These are phyloP conservation scores for Fusarium torreyae DNA, from an alignment of 2,329 filamentous ascomycete species.

Conservation along the genomic window DNA sequence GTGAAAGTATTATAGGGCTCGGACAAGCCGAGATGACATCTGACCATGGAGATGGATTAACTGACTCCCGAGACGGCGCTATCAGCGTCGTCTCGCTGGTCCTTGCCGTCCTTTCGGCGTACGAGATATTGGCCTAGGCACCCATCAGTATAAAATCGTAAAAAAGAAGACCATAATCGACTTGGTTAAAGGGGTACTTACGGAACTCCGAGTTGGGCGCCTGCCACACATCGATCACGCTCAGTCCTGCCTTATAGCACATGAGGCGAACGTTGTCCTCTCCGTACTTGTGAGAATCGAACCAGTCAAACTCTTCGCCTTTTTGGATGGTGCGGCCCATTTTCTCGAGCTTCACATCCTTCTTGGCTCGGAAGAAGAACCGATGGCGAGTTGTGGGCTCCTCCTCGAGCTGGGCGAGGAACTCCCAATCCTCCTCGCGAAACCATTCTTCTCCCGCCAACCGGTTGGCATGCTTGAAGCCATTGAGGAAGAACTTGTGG, in stretches of 20 bases:
- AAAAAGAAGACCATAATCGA: slow-evolving; percentile 2
- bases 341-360: slow-evolving; percentile 50
- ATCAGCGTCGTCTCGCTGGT: slow-evolving; percentile 56
- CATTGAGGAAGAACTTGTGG: slow-evolving; percentile 57
- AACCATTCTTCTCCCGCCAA: slow-evolving; percentile 55
- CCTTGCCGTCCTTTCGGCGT: slow-evolving; percentile 50
- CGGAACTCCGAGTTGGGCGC: slow-evolving; percentile 58
- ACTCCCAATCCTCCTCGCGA: slow-evolving; percentile 57
- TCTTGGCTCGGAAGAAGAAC: slow-evolving; percentile 58
- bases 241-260: slow-evolving; percentile 58
- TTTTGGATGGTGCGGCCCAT: slow-evolving; percentile 48
- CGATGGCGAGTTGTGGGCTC: slow-evolving; percentile 58
- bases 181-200: slow-evolving; percentile 39
- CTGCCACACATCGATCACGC: slow-evolving; percentile 56
- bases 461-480: slow-evolving; percentile 57
- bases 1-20: slow-evolving; percentile 39
- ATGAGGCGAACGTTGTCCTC: slow-evolving; percentile 56
- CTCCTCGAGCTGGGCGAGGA: slow-evolving; percentile 55
- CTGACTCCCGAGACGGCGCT: slow-evolving; percentile 56
- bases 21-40: slow-evolving; percentile 29
- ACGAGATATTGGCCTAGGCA: slow-evolving; percentile 57
- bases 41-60: slow-evolving; percentile 26
- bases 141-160: slow-evolving; percentile 41
- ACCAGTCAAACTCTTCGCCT: slow-evolving; percentile 60
- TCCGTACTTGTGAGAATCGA: slow-evolving; percentile 61